Evolutionary conservation across 345 rosid genomes (phyloP).

Genomic region (Sisymbrium altissimum): DNA sequence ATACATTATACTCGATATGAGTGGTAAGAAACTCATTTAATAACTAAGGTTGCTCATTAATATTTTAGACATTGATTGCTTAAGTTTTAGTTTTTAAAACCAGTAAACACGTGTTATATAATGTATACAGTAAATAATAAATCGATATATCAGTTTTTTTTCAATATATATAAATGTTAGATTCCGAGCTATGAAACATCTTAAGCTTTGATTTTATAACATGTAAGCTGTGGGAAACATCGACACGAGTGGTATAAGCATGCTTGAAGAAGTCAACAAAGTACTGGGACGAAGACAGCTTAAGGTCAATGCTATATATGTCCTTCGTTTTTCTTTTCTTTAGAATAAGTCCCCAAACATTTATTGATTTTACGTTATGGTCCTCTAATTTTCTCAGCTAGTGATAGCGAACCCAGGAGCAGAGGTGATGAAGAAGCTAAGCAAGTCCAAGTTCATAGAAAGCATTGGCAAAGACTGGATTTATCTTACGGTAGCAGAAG

Average conservation of each 20-base stretch:
- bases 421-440: slow-evolving; percentile 86
- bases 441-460: slow-evolving; percentile 63
- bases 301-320: slow-evolving; percentile 37
- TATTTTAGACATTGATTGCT: no score
- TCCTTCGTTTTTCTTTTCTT: not conserved
- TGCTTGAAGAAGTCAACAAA: slow-evolving; percentile 81
- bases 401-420: slow-evolving; percentile 85
- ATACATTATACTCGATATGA: slow-evolving; percentile 69
- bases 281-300: slow-evolving; percentile 52
- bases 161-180: not conserved
- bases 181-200: not conserved
- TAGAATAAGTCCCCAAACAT: not conserved
- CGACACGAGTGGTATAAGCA: slow-evolving; percentile 94
- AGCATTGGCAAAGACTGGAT: slow-evolving; percentile 67
- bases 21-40: slow-evolving; percentile 40
- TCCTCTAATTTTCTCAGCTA: slow-evolving; percentile 40
- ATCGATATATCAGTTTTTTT: not conserved
- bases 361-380: not conserved
- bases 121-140: no score
- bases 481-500: slow-evolving; percentile 74
- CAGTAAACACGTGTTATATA: no score
- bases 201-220: not conserved
- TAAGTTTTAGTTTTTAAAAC: no score
- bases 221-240: slow-evolving; percentile 74
- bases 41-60: no score